Conservation (phyloP, 2,329 filamentous ascomycete genomes). For the Pestalotiopsis fici region DNA sequence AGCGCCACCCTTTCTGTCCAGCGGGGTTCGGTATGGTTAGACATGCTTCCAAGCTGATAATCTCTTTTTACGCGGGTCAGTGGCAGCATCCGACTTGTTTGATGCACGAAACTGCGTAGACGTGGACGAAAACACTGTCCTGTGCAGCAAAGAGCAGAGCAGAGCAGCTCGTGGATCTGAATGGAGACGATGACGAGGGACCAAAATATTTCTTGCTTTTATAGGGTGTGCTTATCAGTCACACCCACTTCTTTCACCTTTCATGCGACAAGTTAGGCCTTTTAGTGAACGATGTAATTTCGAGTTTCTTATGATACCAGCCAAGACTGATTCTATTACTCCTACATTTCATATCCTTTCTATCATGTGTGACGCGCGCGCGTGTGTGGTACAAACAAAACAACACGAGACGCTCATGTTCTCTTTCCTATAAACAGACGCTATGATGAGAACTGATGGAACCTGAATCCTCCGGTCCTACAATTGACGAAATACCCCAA, state of each 20-base stretch:
- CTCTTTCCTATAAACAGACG: neutral
- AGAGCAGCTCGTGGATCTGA: neutral
- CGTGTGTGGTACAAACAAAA: neutral
- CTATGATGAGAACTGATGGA: neutral
- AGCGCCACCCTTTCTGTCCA: neutral
- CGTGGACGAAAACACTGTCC: too few species aligned
- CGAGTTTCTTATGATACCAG: conserved; percentile 52
- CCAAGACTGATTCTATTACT: conserved; percentile 19
- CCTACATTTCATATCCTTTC: neutral
- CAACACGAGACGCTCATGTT: neutral
- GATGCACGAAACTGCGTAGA: neutral
- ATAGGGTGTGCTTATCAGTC: conserved; percentile 20
- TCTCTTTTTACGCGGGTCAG: neutral
- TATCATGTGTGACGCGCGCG: neutral
- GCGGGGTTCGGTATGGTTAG: conserved; percentile 13
- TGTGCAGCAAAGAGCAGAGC: neutral
- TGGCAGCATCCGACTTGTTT: conserved; percentile 1
- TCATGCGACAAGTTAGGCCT: conserved; percentile 29
- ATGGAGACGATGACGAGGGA: conserved; percentile 14
- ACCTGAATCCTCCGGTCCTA: neutral
- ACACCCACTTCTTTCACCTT: conserved; percentile 33
- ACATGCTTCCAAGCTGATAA: conserved; percentile 10
- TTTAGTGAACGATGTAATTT: conserved; percentile 34
- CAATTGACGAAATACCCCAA: neutral
- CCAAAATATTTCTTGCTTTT: conserved; percentile 30